phyloP scores from a whole-genome alignment of 2,329 filamentous ascomycete species.

The Fusarium citri region DNA sequence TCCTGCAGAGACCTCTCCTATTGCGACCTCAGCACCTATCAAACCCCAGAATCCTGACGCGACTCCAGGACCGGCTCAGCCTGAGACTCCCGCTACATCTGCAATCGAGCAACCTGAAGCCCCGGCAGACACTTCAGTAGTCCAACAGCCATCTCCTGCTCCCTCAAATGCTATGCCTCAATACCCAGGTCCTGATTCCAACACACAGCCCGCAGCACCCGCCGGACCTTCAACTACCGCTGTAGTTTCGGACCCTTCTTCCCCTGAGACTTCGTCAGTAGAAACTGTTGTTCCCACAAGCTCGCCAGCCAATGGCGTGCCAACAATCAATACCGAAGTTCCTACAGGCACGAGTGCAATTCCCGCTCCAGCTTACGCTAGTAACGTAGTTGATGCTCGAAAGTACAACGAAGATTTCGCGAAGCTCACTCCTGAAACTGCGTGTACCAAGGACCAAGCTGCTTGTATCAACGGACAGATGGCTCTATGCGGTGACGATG shows the following conservation, averaged over 20 bases:
- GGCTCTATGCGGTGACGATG: constrained; percentile 57
- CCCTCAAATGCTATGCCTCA: constrained; percentile 9
- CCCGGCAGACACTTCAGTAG: constrained; percentile 13
- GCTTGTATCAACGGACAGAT: constrained; percentile 65
- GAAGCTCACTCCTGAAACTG: constrained; percentile 57
- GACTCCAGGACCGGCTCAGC: constrained; percentile 16
- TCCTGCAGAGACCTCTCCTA: constrained; percentile 5
- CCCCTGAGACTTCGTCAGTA: constrained; percentile 11
- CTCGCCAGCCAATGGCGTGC: constrained; percentile 53
- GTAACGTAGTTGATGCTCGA: constrained; percentile 59
- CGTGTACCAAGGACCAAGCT: constrained; percentile 60
- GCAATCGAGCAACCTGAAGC: neutral
- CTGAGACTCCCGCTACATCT: constrained; percentile 10
- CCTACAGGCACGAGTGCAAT: constrained; percentile 56
- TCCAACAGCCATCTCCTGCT: constrained; percentile 18
- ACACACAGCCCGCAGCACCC: constrained; percentile 13
- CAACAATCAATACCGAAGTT: constrained; percentile 55
- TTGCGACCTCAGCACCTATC: constrained; percentile 3
- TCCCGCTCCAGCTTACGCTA: constrained; percentile 55
- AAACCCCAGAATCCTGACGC: constrained; percentile 8
- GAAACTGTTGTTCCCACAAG: constrained; percentile 31
- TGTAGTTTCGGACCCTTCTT: constrained; percentile 27
- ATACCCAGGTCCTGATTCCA: constrained; percentile 12
- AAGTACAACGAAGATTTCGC: constrained; percentile 62
- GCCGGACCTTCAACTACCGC: constrained; percentile 8